A percentile compares a stretch with the other conserved stretches of the same genome.
Conservation (phyloP, 805 yeast genomes). For the Pichia gijzeniarum region DNA sequence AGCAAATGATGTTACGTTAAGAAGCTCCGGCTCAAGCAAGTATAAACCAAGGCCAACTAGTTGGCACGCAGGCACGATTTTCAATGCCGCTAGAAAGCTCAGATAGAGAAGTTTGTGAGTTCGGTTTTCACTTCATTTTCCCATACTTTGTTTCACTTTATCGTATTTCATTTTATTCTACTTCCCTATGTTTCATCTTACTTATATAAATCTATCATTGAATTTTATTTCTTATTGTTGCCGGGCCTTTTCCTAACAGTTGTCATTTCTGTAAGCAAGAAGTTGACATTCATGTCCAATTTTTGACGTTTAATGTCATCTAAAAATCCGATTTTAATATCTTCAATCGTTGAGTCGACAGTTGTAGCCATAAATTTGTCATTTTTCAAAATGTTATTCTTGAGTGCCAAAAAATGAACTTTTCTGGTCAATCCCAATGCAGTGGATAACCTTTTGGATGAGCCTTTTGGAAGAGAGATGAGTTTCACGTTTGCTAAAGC, state of each 20-base stretch:
- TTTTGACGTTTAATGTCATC: slow-evolving; percentile 13
- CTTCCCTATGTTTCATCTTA: no score
- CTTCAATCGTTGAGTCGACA: slow-evolving; percentile 18
- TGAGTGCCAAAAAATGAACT: slow-evolving; percentile 13
- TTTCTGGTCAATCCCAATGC: slow-evolving; percentile 13
- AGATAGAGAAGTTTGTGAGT: neutral
- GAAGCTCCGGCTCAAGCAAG: slow-evolving; percentile 2
- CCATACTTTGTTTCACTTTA: no score
- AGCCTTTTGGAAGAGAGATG: slow-evolving; percentile 51
- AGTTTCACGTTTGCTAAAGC: slow-evolving; percentile 49
- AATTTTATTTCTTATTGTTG: neutral
- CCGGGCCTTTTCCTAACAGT: slow-evolving; percentile 22
- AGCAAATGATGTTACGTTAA: neutral
- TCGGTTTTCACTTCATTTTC: neutral
- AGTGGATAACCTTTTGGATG: slow-evolving; percentile 18
- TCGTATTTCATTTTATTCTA: no score
- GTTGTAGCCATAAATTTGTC: slow-evolving; percentile 14
- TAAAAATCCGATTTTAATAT: slow-evolving; percentile 23
- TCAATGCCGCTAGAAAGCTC: slow-evolving; percentile 8
- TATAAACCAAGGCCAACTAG: slow-evolving; percentile 9
- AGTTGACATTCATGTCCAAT: slow-evolving; percentile 31
- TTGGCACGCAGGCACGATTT: slow-evolving; percentile 10
- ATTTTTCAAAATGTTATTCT: slow-evolving; percentile 12
- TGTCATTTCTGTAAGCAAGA: slow-evolving; percentile 43
- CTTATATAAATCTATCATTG: no score